These are phyloP conservation scores for Xylaria telfairii DNA, from an alignment of 495 filamentous ascomycete species.

Conservation along the genomic window DNA sequence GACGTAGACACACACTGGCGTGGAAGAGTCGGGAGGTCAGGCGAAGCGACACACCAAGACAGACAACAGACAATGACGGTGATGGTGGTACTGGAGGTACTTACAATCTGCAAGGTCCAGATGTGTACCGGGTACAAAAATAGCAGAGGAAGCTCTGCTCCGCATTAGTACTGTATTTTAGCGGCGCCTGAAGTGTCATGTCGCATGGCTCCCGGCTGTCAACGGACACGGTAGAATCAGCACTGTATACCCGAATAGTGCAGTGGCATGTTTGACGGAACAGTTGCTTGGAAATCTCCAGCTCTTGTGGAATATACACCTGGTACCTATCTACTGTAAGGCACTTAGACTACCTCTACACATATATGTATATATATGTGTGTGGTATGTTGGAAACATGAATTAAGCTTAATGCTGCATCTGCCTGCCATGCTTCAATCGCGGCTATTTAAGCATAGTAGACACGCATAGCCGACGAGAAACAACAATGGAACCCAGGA, in stretches of 20 bases:
- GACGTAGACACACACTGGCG: neutral
- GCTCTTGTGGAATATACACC: neutral
- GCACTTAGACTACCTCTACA: neutral
- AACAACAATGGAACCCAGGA: neutral
- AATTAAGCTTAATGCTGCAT: neutral
- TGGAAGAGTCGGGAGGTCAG: slow-evolving; percentile 16
- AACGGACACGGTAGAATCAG: neutral
- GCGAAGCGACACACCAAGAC: slow-evolving; percentile 1
- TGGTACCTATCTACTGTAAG: neutral
- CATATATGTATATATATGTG: too few species aligned
- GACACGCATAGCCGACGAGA: neutral
- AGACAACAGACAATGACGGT: slow-evolving; percentile 14
- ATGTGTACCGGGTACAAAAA: slow-evolving; percentile 6
- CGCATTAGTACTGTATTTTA: slow-evolving; percentile 2
- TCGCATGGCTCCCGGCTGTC: neutral
- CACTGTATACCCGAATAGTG: neutral
- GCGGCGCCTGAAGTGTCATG: neutral
- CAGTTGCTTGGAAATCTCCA: too few species aligned
- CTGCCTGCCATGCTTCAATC: neutral
- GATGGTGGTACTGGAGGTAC: neutral
- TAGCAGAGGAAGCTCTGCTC: neutral
- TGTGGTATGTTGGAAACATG: neutral
- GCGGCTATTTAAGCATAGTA: slow-evolving; percentile 3
- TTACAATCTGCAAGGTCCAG: slow-evolving; percentile 18
- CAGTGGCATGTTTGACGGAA: neutral